A percentile compares a stretch with the other conserved stretches of the same genome.
These are phyloP conservation scores for Sporobolomyces phaffii DNA, from an alignment of 768 basidiomycete genomes.

Conservation along the genomic window DNA sequence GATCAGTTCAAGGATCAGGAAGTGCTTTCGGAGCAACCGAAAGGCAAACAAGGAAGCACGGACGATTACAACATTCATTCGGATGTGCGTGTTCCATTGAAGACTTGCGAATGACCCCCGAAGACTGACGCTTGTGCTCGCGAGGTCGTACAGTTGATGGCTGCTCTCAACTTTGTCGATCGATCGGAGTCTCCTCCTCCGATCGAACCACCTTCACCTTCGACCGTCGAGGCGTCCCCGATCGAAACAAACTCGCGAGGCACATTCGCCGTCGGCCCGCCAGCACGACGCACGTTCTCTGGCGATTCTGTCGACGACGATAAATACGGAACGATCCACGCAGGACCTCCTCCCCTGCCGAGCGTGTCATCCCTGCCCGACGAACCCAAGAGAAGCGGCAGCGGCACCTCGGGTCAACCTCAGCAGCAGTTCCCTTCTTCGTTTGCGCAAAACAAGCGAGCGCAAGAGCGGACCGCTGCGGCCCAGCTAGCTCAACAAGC, in stretches of 20 bases:
- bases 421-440: constrained; percentile 65
- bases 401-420: constrained; percentile 37
- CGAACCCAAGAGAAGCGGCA: not conserved
- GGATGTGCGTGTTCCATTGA: constrained; percentile 7
- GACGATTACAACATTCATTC: constrained; percentile 30
- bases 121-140: not conserved
- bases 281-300: constrained; percentile 3
- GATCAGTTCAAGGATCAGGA: not conserved
- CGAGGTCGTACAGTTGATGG: constrained; percentile 16
- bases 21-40: constrained; percentile 1
- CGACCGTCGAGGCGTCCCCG: not conserved
- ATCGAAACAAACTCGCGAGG: not conserved
- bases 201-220: constrained; percentile 1
- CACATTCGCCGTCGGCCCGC: constrained; percentile 26
- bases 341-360: not conserved
- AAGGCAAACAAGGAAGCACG: not conserved
- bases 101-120: too few relatives aligned
- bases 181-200: constrained; percentile 17
- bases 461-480: constrained; percentile 76
- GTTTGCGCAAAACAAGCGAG: constrained; percentile 77
- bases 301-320: constrained; percentile 17
- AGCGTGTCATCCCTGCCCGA: not conserved
- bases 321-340: constrained; percentile 1
- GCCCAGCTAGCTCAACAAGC: constrained; percentile 69
- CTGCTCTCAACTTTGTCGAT: constrained; percentile 35